Evolutionary conservation across 2,329 filamentous ascomycete species (phyloP), one percentile per base, ranked within the genome.

Genomic region (Aureobasidium namibiae): DNA sequence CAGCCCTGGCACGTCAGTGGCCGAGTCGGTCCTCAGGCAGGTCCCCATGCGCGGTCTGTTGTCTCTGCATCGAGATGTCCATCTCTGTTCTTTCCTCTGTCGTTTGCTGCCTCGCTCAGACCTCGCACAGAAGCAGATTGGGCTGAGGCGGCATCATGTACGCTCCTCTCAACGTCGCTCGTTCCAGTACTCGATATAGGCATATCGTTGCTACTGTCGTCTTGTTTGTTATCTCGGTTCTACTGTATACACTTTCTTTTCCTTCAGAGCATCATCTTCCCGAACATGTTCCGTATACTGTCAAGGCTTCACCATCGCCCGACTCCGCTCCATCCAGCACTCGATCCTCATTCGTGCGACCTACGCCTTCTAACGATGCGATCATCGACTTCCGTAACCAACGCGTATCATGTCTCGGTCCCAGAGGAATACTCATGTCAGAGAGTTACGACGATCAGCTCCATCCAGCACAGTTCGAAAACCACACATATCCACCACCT

Each of bases 381-480:
- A 33, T 24, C 8, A 41, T n/a, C 31, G 18, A 39, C 11, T 49
- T 49, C 16, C 54, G 44, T 18, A 49, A 7, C 14, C 44, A 49
- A 21, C 54, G 54, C 14, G 21, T 59, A 26, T 26, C 56, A 26
- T 59, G 56, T 38, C 44, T 24, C 29, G 56, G 56, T 7, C 56
- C 56, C 3, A 36, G 56, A 36, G 56, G 56, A 31, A 42, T 36
- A 46, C 45, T 42, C 34, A 48, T 59, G 21, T 49, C 44, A 8
- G 46, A 59, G 26, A 59, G 56, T 29, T 26, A 52, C 45, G 56
- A 59, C 46, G 56, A 59, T 16, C 56, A 59, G 18, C 33, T 59
- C 11, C 45, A 52, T 13, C 23, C 56, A 6, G 8, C 9, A 18
- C 26, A 59, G 21, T 52, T 23, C 45, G 21, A 9, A 8, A 29